Base-by-base conservation (phyloP, 2,329 filamentous ascomycete genomes). In the Zymoseptoria pseudotritici region DNA sequence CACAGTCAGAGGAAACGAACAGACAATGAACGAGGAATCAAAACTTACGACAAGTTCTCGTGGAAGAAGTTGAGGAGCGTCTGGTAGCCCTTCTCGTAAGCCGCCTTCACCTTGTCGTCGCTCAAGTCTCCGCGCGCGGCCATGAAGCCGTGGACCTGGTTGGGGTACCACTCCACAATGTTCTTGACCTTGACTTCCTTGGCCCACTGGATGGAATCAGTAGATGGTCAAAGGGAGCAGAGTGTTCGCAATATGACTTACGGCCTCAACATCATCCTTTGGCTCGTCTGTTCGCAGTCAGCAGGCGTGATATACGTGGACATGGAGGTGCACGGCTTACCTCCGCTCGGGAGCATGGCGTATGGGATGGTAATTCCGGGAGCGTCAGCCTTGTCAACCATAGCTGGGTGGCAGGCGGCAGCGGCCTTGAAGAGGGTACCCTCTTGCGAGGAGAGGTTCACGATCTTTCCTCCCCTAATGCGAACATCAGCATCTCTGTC, bases 351-450 rank as follows among this genome's bases (percentile, higher is more conserved):
- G 50, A 86, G 75, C 75, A 85, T 76, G 6, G 78, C 77, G 71
- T 82, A 82, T 1, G 83, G 83, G 49, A 86, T 82, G 3, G 77
- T 80, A 46, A 85, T 76, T 4, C 76, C 77, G 54, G 78, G 76
- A 2, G 83, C 83, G 64, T 86, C 83, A 26, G 80, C 77, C 13
- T 78, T 79, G 55, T 84, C 83, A 11, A 86, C 77, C 83, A 86
- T 84, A 26, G 83, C 83, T 5, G 83, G 83, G 69, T 85, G 83
- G 63, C 75, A 79, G 24, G 81, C 76, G 9, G 78, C 83, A 2
- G 79, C 83, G 17, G 79, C 81, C 73, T 83, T 84, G 77, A 85
- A 86, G 13, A 72, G 71, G 21, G 81, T 82, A 51, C 77, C 78
- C 59, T 78, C 67, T 57, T 78, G 76, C 3, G 79, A 78, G n/a